Evolutionary conservation across 2,329 filamentous ascomycete species (phyloP), one percentile per base, ranked within the genome.

Genomic region (Penicillium sp.): DNA sequence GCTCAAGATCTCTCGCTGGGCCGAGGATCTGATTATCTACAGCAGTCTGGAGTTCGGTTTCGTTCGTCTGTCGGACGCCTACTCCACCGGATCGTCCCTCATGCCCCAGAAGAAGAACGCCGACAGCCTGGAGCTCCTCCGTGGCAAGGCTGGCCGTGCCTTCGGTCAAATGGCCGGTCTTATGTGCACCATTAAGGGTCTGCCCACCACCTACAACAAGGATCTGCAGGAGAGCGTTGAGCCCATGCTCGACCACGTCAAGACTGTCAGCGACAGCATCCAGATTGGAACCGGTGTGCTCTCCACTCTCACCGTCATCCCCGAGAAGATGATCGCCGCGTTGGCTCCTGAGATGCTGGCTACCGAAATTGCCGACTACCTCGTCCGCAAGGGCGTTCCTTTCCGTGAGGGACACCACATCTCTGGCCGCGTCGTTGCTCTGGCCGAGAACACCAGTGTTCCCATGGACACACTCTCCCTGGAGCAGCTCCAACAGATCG

Each of bases 161-260:
- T 93, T 95, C 67, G 91, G 91, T 24, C 87, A 91, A 61, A 89
- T 93, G 85, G 84, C 88, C 5, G 90, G 90, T 36, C 76, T 94
- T 60, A 91, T 91, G 83, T 87, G 86, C 77, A 90, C 86, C 36
- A 74, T 87, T 73, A 88, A 89, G 74, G 88, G 88, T 52, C 83
- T 94, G 27, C 89, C 90, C 2, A 89, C 84, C 42, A 91, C 89
- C 3, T 95, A 95, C 80, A 93, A 95, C 80, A 96, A 95, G 76
- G 91, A 96, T 72, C 76, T 95, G n/a, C 91, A 96, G 75, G 91
- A 96, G 76, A 88, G 85, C 55, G 87, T 90, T 58, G 89, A 95
- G 79, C 88, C 89, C n/a, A 85, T 96, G 76, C 83, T 96, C 46
- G 90, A 95, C 73, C 85, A 87, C 71, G 84, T 92, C 74, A 90